These are phyloP conservation scores for Sporothrix pallida DNA, from an alignment of 2,329 filamentous ascomycete genomes.

Conservation along the genomic window DNA sequence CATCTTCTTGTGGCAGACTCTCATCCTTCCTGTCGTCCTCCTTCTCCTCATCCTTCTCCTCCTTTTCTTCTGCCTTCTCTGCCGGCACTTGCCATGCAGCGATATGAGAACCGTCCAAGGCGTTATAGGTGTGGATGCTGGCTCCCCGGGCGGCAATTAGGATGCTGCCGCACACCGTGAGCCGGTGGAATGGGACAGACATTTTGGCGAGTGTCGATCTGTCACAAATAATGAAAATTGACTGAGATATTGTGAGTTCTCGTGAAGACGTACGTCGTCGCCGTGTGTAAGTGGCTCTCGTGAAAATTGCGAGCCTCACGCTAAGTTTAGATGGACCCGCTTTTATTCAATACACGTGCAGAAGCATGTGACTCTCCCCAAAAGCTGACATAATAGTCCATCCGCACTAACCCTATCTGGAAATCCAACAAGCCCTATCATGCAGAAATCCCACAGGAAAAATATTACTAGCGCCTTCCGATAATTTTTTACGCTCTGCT, in stretches of 20 bases:
- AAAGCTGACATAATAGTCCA: background rate
- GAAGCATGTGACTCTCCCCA: background rate
- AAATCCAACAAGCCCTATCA: slow-evolving; percentile 5
- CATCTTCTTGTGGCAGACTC: background rate
- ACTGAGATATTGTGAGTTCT: background rate
- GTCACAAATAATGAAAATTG: background rate
- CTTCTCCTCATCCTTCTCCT: background rate
- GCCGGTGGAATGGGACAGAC: slow-evolving; percentile 66
- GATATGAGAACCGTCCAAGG: slow-evolving; percentile 62
- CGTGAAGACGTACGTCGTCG: background rate
- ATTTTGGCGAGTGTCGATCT: slow-evolving; percentile 24
- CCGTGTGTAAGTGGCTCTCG: slow-evolving; percentile 15
- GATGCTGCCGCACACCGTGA: slow-evolving; percentile 60
- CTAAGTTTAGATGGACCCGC: background rate
- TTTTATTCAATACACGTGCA: background rate
- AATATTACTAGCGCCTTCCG: slow-evolving; percentile 21
- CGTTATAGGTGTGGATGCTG: slow-evolving; percentile 70
- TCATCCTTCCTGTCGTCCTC: background rate
- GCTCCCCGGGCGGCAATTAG: slow-evolving; percentile 77
- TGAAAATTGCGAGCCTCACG: slow-evolving; percentile 27
- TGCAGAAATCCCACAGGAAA: slow-evolving; percentile 24
- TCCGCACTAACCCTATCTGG: background rate
- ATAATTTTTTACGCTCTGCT: slow-evolving; percentile 16
- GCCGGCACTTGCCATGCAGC: slow-evolving; percentile 64
- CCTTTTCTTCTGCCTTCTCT: slow-evolving; percentile 34